Evolutionary conservation across 2,329 filamentous ascomycete genomes (phyloP), one percentile per base, ranked within the genome.

Genomic region (Trichoderma gracile): DNA sequence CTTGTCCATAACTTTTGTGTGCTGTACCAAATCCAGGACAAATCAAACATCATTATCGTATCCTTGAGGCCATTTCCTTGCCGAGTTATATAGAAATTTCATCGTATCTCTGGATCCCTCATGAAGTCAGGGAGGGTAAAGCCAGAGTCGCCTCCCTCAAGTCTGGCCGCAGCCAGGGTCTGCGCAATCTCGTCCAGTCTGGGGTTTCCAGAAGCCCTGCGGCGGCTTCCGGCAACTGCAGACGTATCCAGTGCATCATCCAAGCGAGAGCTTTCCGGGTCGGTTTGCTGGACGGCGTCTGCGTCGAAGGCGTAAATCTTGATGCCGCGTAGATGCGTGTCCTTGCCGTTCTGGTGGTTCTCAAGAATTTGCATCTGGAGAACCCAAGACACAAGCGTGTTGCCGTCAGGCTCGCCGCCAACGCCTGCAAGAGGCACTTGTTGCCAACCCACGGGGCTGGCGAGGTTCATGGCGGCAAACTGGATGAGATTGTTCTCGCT

Each of bases 281-380:
- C 78, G 15, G 77, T 75, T 4, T 75, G 78, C 17, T 77, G 78
- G 14, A 80, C 78, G 7, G 74, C 73, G 66, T 85, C 83, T 30
- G 80, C 78, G 67, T 85, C 82, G 19, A 85, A 78, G 1, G 85
- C 85, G 69, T 86, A 99, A 10, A 98, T 89, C 79, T 97, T 96
- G 76, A 99, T 85, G 2, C 93, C 94, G 17, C 95, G 85, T 25
- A 99, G 84, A 80, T 99, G 95, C n/a, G 95, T 99, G 75, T 99
- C 95, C 76, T 99, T 99, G 68, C 95, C 95, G 75, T 99, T 99
- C 78, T 99, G 95, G 76, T 99, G 95, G 73, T 99, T 99, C 79
- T 98, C 95, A 58, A 94, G 85, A 55, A 99, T 89, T 69, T 91
- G 88, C 72, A 98, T 88, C 76, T 98, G 93, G 30, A 99, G 83